Conservation (phyloP, 2,329 filamentous ascomycete species). For the Fusarium sp. region DNA sequence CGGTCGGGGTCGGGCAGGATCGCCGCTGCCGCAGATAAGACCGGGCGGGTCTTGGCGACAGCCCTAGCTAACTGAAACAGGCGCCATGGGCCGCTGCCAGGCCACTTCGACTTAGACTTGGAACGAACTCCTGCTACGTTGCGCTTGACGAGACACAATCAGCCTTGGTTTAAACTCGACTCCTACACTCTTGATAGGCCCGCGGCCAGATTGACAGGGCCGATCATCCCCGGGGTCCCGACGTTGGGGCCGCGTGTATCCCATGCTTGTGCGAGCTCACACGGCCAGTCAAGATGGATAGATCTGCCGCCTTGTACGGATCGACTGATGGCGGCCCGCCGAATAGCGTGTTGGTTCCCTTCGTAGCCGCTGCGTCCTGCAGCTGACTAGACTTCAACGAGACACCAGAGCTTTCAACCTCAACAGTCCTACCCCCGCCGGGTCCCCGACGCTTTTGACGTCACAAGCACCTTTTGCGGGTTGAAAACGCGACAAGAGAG, state of each 20-base stretch:
- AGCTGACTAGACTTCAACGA: constrained; percentile 1
- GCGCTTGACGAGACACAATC: not conserved
- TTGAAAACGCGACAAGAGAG: not conserved
- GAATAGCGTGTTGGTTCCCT: too few species aligned
- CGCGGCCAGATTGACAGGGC: too few species aligned
- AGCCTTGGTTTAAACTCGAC: not conserved
- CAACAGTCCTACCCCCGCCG: not conserved
- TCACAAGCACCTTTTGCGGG: constrained; percentile 25
- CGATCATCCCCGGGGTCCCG: too few species aligned
- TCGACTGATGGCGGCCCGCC: too few species aligned
- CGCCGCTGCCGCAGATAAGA: not conserved
- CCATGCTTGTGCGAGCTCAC: too few species aligned
- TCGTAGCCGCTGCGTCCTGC: not conserved
- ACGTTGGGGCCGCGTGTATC: too few species aligned
- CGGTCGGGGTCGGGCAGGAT: not conserved
- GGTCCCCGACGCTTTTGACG: constrained; percentile 26
- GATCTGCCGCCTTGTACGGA: too few species aligned
- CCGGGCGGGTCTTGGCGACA: not conserved
- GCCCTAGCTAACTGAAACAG: constrained; percentile 1
- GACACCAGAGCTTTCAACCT: not conserved
- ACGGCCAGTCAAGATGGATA: too few species aligned
- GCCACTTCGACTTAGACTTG: not conserved
- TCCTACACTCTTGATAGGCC: too few species aligned
- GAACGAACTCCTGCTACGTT: constrained; percentile 10
- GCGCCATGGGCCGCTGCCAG: constrained; percentile 4